phyloP scores from a whole-genome alignment of 208 protist species.

The Crithidia mellificae region DNA sequence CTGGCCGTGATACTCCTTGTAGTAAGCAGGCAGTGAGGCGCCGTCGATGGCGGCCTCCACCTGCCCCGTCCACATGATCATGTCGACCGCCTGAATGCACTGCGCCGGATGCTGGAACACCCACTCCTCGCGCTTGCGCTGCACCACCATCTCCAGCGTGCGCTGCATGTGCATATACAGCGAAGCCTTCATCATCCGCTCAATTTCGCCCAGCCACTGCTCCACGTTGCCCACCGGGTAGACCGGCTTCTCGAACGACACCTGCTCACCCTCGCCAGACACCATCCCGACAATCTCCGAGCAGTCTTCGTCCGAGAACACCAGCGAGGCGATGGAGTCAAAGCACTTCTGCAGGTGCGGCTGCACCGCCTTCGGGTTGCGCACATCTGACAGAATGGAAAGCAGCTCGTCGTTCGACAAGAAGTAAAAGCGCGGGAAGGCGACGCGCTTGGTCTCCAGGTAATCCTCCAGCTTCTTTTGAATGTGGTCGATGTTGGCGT shows the following conservation, averaged over 20 bases:
- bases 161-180: constrained; percentile 87
- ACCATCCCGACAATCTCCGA: constrained; percentile 90
- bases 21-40: constrained; percentile 60
- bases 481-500: constrained; percentile 92
- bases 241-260: constrained; percentile 86
- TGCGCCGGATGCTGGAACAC: constrained; percentile 94
- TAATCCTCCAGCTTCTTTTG: constrained; percentile 97
- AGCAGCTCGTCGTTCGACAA: constrained; percentile 98
- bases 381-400: constrained; percentile 97
- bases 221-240: constrained; percentile 93
- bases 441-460: constrained; percentile 95
- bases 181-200: constrained; percentile 92
- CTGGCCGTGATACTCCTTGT: constrained; percentile 81
- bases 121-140: constrained; percentile 86
- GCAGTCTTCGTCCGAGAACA: constrained; percentile 78
- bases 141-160: constrained; percentile 73
- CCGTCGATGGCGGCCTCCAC: constrained; percentile 84
- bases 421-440: constrained; percentile 98
- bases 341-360: constrained; percentile 97
- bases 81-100: constrained; percentile 93
- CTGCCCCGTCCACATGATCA: constrained; percentile 94
- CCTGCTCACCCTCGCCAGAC: constrained; percentile 91
- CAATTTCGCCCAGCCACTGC: constrained; percentile 94
- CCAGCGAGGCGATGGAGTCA: constrained; percentile 92
- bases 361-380: constrained; percentile 95